Percentiles rank a stretch among this genome's conserved stretches.
phyloP scores from a whole-genome alignment of 2,329 filamentous ascomycete genomes.

The Exophiala dermatitidis region DNA sequence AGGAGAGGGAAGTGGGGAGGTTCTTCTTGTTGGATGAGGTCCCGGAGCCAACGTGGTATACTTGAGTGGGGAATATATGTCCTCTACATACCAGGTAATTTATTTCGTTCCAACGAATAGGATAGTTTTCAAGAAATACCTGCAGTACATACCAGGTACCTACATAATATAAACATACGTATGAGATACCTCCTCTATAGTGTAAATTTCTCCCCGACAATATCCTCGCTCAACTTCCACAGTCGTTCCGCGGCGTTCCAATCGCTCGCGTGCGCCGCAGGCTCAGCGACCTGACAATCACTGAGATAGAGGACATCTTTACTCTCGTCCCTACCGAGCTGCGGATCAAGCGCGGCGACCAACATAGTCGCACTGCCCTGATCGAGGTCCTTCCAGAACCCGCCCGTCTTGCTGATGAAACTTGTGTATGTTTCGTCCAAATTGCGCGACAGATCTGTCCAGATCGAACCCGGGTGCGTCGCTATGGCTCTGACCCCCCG shows the following conservation, averaged over 20 bases:
- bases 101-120: too few species aligned
- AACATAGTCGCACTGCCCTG: constrained; percentile 34
- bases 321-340: constrained; percentile 24
- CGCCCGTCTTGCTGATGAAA: constrained; percentile 27
- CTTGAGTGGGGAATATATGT: too few species aligned
- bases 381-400: constrained; percentile 24
- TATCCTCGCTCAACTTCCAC: constrained; percentile 20
- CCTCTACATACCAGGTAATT: too few species aligned
- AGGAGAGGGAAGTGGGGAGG: constrained; percentile 55
- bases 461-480: constrained; percentile 36
- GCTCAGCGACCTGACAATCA: constrained; percentile 33
- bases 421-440: constrained; percentile 28
- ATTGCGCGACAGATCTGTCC: constrained; percentile 16
- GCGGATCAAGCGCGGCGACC: constrained; percentile 41
- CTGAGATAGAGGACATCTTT: constrained; percentile 30
- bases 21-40: constrained; percentile 51
- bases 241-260: constrained; percentile 17
- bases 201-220: constrained; percentile 34
- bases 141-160: neutral
- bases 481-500: constrained; percentile 36
- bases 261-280: constrained; percentile 28
- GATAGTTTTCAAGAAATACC: too few species aligned
- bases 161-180: neutral
- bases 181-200: neutral
- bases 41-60: constrained; percentile 57